These are phyloP conservation scores for Penicillium sp. DNA, from an alignment of 2,329 filamentous ascomycete species.

Conservation along the genomic window DNA sequence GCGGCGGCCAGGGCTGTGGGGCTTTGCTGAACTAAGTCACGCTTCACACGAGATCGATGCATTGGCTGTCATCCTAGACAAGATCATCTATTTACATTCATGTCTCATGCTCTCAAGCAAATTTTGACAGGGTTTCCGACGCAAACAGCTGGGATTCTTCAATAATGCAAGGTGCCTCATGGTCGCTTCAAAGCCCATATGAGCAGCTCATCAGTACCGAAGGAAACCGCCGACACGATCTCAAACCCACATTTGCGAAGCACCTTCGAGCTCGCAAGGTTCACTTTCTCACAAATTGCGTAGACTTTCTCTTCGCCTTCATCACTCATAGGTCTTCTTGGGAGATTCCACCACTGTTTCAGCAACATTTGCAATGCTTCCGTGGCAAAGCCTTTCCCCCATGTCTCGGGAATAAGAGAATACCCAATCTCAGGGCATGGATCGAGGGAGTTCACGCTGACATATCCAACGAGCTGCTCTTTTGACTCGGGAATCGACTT, in stretches of 20 bases:
- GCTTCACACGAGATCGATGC: background rate
- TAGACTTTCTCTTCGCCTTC: conserved; percentile 20
- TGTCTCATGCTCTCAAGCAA: too few relatives aligned
- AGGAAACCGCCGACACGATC: conserved; percentile 9
- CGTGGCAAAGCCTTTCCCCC: conserved; percentile 33
- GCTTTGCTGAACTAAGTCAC: background rate
- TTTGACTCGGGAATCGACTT: conserved; percentile 17
- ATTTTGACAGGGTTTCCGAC: background rate
- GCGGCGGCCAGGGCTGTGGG: background rate
- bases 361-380: conserved; percentile 28
- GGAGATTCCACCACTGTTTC: conserved; percentile 30
- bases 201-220: conserved; percentile 16
- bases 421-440: conserved; percentile 31
- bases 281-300: conserved; percentile 24
- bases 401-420: conserved; percentile 25
- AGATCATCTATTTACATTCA: background rate
- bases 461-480: conserved; percentile 23
- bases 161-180: background rate
- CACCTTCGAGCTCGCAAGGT: conserved; percentile 21
- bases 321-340: background rate
- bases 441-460: conserved; percentile 24
- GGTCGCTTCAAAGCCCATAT: conserved; percentile 15
- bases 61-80: background rate
- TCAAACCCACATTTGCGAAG: conserved; percentile 29
- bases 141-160: background rate